Evolutionary conservation across 495 filamentous ascomycete genomes (phyloP).

Genomic region (Neurospora sp.): DNA sequence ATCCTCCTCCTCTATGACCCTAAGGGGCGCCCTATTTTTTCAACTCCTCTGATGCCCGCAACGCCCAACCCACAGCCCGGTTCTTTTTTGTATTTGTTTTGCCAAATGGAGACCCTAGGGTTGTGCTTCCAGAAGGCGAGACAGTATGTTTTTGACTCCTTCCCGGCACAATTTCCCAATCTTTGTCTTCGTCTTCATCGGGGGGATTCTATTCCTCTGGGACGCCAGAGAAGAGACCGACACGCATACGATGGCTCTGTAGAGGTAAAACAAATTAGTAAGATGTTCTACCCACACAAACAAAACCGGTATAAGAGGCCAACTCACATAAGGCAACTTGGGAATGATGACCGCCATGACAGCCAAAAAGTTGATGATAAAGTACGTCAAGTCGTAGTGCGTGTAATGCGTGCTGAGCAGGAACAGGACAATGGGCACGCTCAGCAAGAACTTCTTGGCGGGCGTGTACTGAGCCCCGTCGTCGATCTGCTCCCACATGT

Average conservation of each 20-base stretch:
- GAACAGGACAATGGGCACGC: constrained; percentile 88
- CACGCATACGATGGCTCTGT: constrained; percentile 62
- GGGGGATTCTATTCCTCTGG: constrained; percentile 40
- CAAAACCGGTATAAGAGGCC: not conserved
- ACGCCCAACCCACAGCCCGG: not conserved
- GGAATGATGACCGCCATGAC: constrained; percentile 88
- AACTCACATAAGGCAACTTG: constrained; percentile 83
- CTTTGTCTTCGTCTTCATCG: constrained; percentile 9
- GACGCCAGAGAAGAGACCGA: constrained; percentile 53
- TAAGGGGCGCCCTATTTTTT: not conserved
- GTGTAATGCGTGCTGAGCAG: constrained; percentile 97
- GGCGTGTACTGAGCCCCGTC: constrained; percentile 98
- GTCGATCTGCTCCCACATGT: constrained; percentile 99
- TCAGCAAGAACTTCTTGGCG: constrained; percentile 94
- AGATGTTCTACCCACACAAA: constrained; percentile 1
- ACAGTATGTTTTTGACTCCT: not conserved
- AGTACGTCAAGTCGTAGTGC: constrained; percentile 92
- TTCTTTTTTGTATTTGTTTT: not conserved
- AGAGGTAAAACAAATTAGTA: not conserved
- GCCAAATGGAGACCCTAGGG: not conserved
- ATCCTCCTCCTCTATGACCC: not conserved
- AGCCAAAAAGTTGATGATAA: constrained; percentile 91
- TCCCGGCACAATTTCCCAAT: not conserved
- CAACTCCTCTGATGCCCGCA: not conserved
- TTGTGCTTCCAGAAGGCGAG: not conserved